Conservation (phyloP, 306 rosid genomes). For the Fragaria ananassa region DNA sequence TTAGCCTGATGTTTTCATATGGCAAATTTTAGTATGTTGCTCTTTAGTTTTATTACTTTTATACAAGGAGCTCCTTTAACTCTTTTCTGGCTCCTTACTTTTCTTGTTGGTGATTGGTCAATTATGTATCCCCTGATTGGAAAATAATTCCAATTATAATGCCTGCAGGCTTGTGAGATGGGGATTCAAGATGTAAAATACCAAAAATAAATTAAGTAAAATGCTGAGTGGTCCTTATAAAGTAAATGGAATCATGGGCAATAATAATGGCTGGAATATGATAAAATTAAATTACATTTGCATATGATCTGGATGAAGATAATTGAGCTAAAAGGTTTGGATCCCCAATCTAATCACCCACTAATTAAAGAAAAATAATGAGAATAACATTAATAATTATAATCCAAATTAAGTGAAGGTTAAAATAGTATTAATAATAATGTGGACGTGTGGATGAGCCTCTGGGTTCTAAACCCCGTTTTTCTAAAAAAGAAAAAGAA, state of each 20-base stretch:
- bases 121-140: not conserved
- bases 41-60: not conserved
- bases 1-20: not conserved
- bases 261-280: no score
- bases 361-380: not conserved
- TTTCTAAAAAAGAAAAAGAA: no score
- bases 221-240: no score
- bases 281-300: no score
- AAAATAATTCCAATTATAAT: not conserved
- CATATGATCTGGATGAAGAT: slow-evolving; percentile 5
- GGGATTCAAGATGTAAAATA: not conserved
- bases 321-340: not conserved
- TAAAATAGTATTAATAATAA: no score
- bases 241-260: no score
- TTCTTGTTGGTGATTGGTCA: not conserved
- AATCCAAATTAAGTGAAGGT: not conserved
- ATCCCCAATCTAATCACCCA: not conserved
- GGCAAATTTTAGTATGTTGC: not conserved
- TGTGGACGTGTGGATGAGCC: no score
- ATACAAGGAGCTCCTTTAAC: not conserved
- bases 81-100: not conserved
- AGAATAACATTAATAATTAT: not conserved
- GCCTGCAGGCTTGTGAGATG: not conserved
- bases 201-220: not conserved
- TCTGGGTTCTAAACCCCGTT: no score